These are phyloP conservation scores for Auricularia sp. DNA, from an alignment of 768 basidiomycete genomes.

Conservation along the genomic window DNA sequence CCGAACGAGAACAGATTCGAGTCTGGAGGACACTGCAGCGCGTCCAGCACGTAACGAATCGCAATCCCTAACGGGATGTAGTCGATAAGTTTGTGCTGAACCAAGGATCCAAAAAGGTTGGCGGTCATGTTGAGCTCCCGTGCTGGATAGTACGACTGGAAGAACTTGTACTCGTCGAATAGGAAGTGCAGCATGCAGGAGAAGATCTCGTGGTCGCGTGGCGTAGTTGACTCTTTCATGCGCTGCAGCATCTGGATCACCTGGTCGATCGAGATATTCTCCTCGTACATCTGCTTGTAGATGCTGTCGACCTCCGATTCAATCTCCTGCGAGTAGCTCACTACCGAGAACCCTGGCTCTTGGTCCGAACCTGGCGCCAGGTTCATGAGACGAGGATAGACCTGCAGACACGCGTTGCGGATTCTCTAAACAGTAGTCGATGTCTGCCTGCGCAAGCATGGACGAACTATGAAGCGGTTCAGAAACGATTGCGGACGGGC, in stretches of 20 bases:
- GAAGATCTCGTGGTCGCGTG: slow-evolving; percentile 89
- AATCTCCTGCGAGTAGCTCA: slow-evolving; percentile 79
- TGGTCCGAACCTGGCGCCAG: slow-evolving; percentile 75
- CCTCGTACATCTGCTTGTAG: slow-evolving; percentile 98
- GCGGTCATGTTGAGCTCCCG: slow-evolving; percentile 95
- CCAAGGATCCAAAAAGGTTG: slow-evolving; percentile 90
- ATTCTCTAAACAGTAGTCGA: slow-evolving; percentile 84
- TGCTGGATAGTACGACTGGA: slow-evolving; percentile 90
- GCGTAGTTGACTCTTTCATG: slow-evolving; percentile 70
- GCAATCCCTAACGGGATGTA: slow-evolving; percentile 92
- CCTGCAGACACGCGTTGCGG: slow-evolving; percentile 84
- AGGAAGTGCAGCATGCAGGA: slow-evolving; percentile 99
- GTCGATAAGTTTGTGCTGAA: slow-evolving; percentile 87
- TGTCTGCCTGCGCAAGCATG: slow-evolving; percentile 66
- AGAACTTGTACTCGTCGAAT: slow-evolving; percentile 99
- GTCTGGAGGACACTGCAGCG: slow-evolving; percentile 81
- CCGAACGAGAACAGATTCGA: slow-evolving; percentile 95
- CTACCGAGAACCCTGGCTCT: slow-evolving; percentile 86
- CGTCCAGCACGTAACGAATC: slow-evolving; percentile 92
- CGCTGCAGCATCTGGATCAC: slow-evolving; percentile 82
- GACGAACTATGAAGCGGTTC: slow-evolving; percentile 41
- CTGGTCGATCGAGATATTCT: slow-evolving; percentile 87
- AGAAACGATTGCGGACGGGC: not conserved
- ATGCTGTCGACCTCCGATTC: slow-evolving; percentile 90
- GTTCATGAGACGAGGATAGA: slow-evolving; percentile 94